Evolutionary conservation across 2,329 filamentous ascomycete genomes (phyloP), one percentile per base, ranked within the genome.

Genomic region (Venturia pyrina): DNA sequence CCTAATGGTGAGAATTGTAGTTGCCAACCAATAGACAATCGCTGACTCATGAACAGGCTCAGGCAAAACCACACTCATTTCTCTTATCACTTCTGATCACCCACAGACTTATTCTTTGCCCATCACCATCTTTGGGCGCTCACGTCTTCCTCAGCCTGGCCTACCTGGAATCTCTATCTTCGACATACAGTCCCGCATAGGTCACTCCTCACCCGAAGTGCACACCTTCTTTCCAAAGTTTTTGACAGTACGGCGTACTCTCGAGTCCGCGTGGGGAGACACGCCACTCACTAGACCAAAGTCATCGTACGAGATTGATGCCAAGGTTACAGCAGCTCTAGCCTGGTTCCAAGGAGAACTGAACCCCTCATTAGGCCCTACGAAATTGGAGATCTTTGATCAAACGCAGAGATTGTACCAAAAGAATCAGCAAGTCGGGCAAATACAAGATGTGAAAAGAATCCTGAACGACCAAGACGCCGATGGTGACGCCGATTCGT

Each of bases 21-120:
- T 21, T 28, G 21, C 48, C 5, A 21, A 28, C 5, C 21, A 53
- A 28, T 5, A 4, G 11, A 7, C 10, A 8, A 13, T 53, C 24
- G 48, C 63, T 60, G 67, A 43, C 44, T n/a, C 15, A n/a, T 43
- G 34, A 44, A 15, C 62, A 75, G 74, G 89, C 15, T 96, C 91
- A 0, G 95, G 95, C 21, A 99, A 99, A 79, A 99, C 95, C 0
- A 99, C 95, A 0, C 83, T 99, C 48, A 84, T 98, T 37, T 95
- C 92, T 5, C 82, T 99, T 6, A 89, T 99, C 67, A 96, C 91
- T 67, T 98, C 93, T 0, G 95, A 99, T 72, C 95, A 99, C 71
- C 95, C 95, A 0, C 93, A 98, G 75, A 87, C 93, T 0, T 99
- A 98, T 75, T 91, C 90, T 0, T 85, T 93, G 32, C 93, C 93